Percentiles rank a stretch among this genome's conserved stretches.
Evolutionary conservation across 2,329 filamentous ascomycete genomes (phyloP).

Genomic region (Fusarium nisikadoi): DNA sequence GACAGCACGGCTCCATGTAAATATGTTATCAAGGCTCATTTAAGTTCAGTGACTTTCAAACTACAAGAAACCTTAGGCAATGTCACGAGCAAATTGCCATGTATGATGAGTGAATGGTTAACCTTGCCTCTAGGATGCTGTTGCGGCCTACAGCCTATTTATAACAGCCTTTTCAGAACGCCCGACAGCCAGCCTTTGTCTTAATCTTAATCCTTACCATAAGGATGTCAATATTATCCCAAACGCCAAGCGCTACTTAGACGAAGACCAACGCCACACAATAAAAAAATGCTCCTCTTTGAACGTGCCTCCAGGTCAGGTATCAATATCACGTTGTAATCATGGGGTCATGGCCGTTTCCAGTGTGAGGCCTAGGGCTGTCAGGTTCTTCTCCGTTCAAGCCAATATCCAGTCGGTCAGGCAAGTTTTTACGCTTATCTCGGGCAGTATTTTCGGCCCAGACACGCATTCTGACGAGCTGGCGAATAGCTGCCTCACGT

Average conservation of each 20-base stretch:
- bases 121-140: background rate
- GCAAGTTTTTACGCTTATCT: constrained; percentile 47
- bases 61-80: background rate
- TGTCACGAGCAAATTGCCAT: background rate
- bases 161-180: constrained; percentile 15
- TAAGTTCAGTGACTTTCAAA: constrained; percentile 6
- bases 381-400: constrained; percentile 52
- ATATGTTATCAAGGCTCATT: constrained; percentile 43
- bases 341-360: constrained; percentile 63
- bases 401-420: constrained; percentile 52
- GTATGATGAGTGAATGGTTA: background rate
- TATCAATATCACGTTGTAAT: constrained; percentile 57
- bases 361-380: constrained; percentile 38
- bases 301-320: constrained; percentile 3
- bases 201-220: constrained; percentile 27
- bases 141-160: background rate
- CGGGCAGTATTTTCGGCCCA: constrained; percentile 81
- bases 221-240: constrained; percentile 18
- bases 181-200: constrained; percentile 26
- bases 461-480: constrained; percentile 81
- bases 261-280: constrained; percentile 23
- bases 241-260: constrained; percentile 39
- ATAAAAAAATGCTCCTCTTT: constrained; percentile 29
- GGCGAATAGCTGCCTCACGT: constrained; percentile 83
- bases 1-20: constrained; percentile 39